Percentiles rank a stretch among this genome's conserved stretches.
Evolutionary conservation across 441 rosid species (phyloP).

Genomic region (Bocquillonia castaneifolia): DNA sequence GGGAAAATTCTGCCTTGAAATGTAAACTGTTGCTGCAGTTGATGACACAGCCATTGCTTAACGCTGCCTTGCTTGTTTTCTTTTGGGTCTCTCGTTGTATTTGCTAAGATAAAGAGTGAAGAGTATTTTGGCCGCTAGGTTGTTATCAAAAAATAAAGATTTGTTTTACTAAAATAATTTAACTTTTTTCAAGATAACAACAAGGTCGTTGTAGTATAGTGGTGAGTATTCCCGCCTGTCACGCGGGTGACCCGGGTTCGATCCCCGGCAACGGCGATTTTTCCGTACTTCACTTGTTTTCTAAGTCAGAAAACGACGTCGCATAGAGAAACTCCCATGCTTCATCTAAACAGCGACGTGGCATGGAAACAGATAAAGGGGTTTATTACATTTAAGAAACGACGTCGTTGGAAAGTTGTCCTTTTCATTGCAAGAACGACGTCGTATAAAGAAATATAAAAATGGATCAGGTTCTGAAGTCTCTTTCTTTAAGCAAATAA

Average conservation of each 20-base stretch:
- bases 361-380: too few relatives aligned
- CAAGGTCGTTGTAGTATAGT: conserved; percentile 59
- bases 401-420: too few relatives aligned
- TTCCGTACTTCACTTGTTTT: neutral
- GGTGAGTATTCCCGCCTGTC: conserved; percentile 92
- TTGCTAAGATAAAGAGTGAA: conserved; percentile 13
- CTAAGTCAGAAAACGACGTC: too few relatives aligned
- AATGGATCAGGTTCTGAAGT: conserved; percentile 10
- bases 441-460: neutral
- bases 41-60: conserved; percentile 34
- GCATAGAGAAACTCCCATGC: too few relatives aligned
- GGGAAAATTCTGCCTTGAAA: conserved; percentile 11
- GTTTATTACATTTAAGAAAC: too few relatives aligned
- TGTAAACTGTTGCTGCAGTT: conserved; percentile 29
- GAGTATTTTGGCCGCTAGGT: conserved; percentile 11
- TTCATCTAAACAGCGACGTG: too few relatives aligned
- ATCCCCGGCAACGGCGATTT: conserved; percentile 78
- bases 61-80: neutral
- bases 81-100: neutral
- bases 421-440: too few relatives aligned
- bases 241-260: conserved; percentile 89
- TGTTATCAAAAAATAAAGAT: neutral
- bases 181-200: neutral
- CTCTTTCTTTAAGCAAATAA: too few relatives aligned
- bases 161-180: neutral